A percentile compares a stretch with the other conserved stretches of the same genome.
phyloP scores from a whole-genome alignment of 768 basidiomycete genomes.

The Hericium rajendrae region DNA sequence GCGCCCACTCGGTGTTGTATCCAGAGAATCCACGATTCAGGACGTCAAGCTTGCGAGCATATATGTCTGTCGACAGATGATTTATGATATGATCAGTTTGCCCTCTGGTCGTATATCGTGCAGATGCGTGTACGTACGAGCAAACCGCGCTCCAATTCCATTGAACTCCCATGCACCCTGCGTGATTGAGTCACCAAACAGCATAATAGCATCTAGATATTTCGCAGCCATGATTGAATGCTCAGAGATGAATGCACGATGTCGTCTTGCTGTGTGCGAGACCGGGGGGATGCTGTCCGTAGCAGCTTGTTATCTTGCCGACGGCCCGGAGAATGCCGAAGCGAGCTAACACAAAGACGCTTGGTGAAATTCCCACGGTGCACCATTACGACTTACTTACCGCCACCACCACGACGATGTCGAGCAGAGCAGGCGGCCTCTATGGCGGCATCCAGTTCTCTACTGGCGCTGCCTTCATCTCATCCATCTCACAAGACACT shows the following conservation, averaged over 20 bases:
- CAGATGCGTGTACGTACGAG: conserved; percentile 35
- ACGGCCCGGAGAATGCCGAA: too few relatives aligned
- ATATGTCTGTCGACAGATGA: conserved; percentile 36
- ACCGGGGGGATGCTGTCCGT: too few relatives aligned
- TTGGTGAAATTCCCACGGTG: neutral
- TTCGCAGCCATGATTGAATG: conserved; percentile 38
- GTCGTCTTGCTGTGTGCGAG: too few relatives aligned
- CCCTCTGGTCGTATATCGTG: neutral
- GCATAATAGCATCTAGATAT: conserved; percentile 57
- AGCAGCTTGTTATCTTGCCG: too few relatives aligned
- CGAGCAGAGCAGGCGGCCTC: conserved; percentile 72
- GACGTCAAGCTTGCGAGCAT: conserved; percentile 75
- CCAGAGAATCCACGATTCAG: conserved; percentile 79
- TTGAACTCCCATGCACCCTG: conserved; percentile 49
- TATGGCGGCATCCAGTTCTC: conserved; percentile 86
- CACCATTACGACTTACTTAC: conserved; percentile 1
- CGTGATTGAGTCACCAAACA: conserved; percentile 79
- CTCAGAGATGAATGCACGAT: neutral
- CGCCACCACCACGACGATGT: conserved; percentile 37
- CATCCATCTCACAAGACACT: conserved; percentile 30
- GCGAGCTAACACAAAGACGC: too few relatives aligned
- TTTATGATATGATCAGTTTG: neutral
- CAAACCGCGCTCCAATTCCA: conserved; percentile 62
- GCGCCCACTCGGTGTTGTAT: conserved; percentile 81
- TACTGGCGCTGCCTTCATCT: conserved; percentile 45